These are phyloP conservation scores for Geoglossum glabrum DNA, from an alignment of 495 filamentous ascomycete genomes.

Conservation along the genomic window DNA sequence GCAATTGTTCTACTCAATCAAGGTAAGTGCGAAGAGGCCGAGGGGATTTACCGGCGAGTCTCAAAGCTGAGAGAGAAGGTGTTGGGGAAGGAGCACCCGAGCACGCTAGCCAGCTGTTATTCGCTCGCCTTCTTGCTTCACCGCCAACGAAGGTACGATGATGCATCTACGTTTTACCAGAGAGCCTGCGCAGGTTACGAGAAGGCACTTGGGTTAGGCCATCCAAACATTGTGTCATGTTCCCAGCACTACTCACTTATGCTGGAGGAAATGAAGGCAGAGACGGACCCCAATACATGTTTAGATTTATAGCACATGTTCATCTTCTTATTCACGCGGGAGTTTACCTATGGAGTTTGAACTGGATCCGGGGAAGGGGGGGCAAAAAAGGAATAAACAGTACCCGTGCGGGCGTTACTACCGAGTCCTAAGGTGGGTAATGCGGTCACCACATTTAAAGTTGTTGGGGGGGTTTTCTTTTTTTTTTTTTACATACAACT, in stretches of 20 bases:
- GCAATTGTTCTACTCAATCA: background rate
- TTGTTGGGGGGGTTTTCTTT: too few relatives aligned
- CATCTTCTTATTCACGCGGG: too few relatives aligned
- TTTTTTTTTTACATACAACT: too few relatives aligned
- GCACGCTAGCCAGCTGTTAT: background rate
- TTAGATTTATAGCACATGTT: too few relatives aligned
- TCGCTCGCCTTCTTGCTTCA: background rate
- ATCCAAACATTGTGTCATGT: background rate
- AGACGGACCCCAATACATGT: background rate
- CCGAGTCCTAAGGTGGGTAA: too few relatives aligned
- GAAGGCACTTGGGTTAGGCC: background rate
- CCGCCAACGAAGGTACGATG: background rate
- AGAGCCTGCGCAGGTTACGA: background rate
- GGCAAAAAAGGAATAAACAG: too few relatives aligned
- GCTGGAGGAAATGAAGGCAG: background rate
- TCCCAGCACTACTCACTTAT: background rate
- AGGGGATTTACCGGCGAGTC: background rate
- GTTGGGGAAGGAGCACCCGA: background rate
- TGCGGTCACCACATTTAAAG: too few relatives aligned
- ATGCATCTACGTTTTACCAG: background rate
- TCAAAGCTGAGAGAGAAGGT: background rate
- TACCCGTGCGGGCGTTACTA: too few relatives aligned
- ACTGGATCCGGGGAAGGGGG: too few relatives aligned
- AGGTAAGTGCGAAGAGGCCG: background rate
- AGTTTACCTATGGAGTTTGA: too few relatives aligned